phyloP scores from a whole-genome alignment of 140 eudicot genomes.

The Bidens hawaiensis region DNA sequence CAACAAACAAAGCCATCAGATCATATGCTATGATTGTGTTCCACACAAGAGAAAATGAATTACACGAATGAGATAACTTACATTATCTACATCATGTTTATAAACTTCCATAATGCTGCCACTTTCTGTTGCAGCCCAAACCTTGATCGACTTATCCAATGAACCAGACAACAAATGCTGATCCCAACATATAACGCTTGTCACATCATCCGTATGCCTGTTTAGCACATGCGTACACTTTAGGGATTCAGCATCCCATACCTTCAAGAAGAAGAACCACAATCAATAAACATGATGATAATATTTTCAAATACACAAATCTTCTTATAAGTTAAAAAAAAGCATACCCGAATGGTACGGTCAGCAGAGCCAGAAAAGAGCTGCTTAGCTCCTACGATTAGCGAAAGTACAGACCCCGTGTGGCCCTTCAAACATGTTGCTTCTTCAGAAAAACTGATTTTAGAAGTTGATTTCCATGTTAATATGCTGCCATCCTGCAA shows the following conservation, averaged over 20 bases:
- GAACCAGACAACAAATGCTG: conserved; percentile 55
- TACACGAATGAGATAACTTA: no score
- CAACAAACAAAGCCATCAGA: neutral
- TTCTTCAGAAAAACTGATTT: conserved; percentile 24
- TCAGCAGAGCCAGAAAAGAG: conserved; percentile 72
- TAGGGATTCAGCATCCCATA: no score
- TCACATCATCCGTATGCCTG: conserved; percentile 51
- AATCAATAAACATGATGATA: neutral
- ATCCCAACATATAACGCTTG: conserved; percentile 65
- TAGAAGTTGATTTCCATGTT: conserved; percentile 48
- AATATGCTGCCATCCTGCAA: conserved; percentile 56
- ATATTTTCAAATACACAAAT: no score
- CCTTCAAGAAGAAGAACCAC: neutral
- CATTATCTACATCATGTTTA: conserved; percentile 37
- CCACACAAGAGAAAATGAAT: no score
- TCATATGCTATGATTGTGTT: no score
- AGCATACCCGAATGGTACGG: conserved; percentile 46
- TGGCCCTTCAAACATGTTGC: conserved; percentile 54
- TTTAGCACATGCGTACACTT: conserved; percentile 27
- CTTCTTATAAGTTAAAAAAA: neutral
- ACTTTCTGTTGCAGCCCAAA: conserved; percentile 48
- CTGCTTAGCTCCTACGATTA: conserved; percentile 42
- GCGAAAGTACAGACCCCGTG: conserved; percentile 49
- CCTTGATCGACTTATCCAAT: no score
- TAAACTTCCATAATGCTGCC: conserved; percentile 45